phyloP scores from a whole-genome alignment of 75 land plant species.

The Chamaecyparis obtusa region DNA sequence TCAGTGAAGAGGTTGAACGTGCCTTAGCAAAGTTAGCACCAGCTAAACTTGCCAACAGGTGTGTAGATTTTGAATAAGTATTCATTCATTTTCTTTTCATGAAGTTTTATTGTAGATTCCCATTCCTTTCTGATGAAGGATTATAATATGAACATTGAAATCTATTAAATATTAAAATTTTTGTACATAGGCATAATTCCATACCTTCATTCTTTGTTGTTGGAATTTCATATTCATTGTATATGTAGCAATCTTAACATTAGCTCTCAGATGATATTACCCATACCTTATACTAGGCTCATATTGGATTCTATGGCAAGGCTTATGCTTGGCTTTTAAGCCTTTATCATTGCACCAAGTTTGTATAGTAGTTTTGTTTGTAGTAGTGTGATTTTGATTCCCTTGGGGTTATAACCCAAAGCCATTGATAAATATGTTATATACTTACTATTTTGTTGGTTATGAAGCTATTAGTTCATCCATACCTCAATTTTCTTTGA shows the following conservation, averaged over 20 bases:
- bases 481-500: not conserved
- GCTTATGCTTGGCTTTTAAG: not conserved
- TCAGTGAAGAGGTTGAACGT: slow-evolving; percentile 98
- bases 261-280: not conserved
- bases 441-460: not conserved
- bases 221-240: not conserved
- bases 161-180: not conserved
- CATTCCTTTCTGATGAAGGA: not conserved
- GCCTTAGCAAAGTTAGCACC: slow-evolving; percentile 87
- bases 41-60: slow-evolving; percentile 65
- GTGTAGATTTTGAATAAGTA: not conserved
- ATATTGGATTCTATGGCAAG: not conserved
- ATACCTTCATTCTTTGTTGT: not conserved
- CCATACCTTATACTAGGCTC: not conserved
- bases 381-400: not conserved
- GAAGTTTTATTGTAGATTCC: not conserved
- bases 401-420: not conserved
- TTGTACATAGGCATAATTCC: not conserved
- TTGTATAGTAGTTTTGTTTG: not conserved
- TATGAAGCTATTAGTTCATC: not conserved
- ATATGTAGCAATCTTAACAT: not conserved
- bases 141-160: not conserved
- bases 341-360: not conserved
- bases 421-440: not conserved
- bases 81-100: not conserved